These are phyloP conservation scores for Colletotrichum sp. DNA, from an alignment of 2,329 filamentous ascomycete species.

Conservation along the genomic window DNA sequence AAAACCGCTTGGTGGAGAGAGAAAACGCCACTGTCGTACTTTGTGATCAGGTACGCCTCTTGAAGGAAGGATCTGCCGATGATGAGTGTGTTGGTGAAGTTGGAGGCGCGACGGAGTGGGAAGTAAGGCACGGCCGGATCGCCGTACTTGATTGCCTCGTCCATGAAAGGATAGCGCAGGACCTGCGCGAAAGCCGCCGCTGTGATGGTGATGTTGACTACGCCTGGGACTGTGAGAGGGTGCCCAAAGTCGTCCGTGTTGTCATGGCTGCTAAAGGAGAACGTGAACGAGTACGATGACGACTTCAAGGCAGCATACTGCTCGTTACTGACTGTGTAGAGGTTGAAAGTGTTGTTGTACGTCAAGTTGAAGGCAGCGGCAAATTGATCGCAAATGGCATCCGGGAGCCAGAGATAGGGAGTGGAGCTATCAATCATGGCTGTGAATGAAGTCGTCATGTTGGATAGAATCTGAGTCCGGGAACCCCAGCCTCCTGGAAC, in stretches of 20 bases:
- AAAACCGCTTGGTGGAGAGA: slow-evolving; percentile 62
- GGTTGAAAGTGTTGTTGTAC: slow-evolving; percentile 66
- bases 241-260: slow-evolving; percentile 58
- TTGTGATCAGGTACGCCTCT: slow-evolving; percentile 66
- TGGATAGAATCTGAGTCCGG: slow-evolving; percentile 40
- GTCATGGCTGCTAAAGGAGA: slow-evolving; percentile 60
- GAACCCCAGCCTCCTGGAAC: slow-evolving; percentile 45
- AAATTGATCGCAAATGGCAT: slow-evolving; percentile 66
- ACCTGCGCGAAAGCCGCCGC: slow-evolving; percentile 55
- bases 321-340: slow-evolving; percentile 69
- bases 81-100: slow-evolving; percentile 54
- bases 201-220: slow-evolving; percentile 63
- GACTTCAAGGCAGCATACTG: slow-evolving; percentile 53
- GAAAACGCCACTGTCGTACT: slow-evolving; percentile 59
- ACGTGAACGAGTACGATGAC: slow-evolving; percentile 58
- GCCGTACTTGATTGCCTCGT: slow-evolving; percentile 46
- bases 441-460: slow-evolving; percentile 51
- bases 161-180: slow-evolving; percentile 54
- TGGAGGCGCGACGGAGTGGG: slow-evolving; percentile 62
- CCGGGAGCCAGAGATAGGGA: slow-evolving; percentile 68
- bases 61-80: slow-evolving; percentile 75
- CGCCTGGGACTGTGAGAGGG: slow-evolving; percentile 51
- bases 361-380: slow-evolving; percentile 67
- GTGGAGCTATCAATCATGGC: slow-evolving; percentile 69
- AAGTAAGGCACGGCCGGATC: slow-evolving; percentile 64